A percentile compares a stretch with the other conserved stretches of the same genome.
phyloP scores from a whole-genome alignment of 2,329 filamentous ascomycete genomes.

The Reticulascus tulasneorum region DNA sequence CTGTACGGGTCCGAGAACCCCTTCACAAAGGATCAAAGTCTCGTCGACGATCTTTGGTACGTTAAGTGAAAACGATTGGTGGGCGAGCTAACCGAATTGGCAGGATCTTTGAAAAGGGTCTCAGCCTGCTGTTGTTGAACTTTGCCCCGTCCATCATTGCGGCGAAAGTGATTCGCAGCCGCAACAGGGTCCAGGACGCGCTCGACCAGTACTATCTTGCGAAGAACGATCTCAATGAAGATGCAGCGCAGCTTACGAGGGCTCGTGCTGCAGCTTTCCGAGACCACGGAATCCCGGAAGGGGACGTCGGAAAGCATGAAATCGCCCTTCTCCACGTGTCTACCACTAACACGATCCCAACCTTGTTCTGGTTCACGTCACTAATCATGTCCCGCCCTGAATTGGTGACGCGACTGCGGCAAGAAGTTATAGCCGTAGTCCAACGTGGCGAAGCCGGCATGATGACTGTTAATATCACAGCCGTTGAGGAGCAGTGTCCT shows the following conservation, averaged over 20 bases:
- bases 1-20: slow-evolving; percentile 42
- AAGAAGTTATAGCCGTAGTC: slow-evolving; percentile 18
- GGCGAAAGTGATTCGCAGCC: slow-evolving; percentile 24
- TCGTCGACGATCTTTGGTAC: slow-evolving; percentile 30
- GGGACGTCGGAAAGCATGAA: slow-evolving; percentile 26
- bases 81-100: not conserved
- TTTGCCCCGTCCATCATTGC: slow-evolving; percentile 25
- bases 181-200: slow-evolving; percentile 19
- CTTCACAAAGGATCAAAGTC: slow-evolving; percentile 23
- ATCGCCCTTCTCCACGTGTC: slow-evolving; percentile 23
- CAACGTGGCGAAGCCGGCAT: slow-evolving; percentile 6
- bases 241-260: slow-evolving; percentile 21
- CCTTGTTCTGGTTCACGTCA: slow-evolving; percentile 30
- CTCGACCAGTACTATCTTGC: slow-evolving; percentile 27
- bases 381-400: slow-evolving; percentile 23
- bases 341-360: slow-evolving; percentile 31
- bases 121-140: slow-evolving; percentile 16
- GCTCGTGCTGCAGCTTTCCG: slow-evolving; percentile 23
- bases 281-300: slow-evolving; percentile 21
- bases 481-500: slow-evolving; percentile 33
- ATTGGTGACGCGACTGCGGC: slow-evolving; percentile 19
- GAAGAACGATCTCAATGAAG: slow-evolving; percentile 20
- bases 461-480: slow-evolving; percentile 29
- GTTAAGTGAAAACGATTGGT: not conserved
- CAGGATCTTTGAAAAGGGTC: slow-evolving; percentile 4